These are phyloP conservation scores for Colletotrichum kahawae DNA, from an alignment of 2,329 filamentous ascomycete genomes.

Conservation along the genomic window DNA sequence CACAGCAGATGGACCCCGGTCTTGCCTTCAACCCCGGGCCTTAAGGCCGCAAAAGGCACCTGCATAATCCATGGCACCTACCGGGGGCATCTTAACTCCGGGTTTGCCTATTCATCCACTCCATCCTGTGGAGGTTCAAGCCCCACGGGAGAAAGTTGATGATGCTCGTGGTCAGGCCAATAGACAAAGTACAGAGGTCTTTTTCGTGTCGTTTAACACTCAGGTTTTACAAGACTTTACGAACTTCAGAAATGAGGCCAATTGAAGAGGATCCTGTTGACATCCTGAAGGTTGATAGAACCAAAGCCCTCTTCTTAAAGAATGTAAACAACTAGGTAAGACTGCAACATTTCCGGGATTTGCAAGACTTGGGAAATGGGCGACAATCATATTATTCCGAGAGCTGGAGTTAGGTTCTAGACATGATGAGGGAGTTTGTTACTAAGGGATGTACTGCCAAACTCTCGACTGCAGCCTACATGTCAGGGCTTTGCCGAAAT, in stretches of 20 bases:
- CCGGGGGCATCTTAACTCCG: not conserved
- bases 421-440: not conserved
- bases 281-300: accelerated
- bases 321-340: not conserved
- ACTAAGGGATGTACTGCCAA: not conserved
- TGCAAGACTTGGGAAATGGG: no score
- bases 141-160: not conserved
- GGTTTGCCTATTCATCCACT: not conserved
- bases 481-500: not conserved
- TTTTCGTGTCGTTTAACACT: not conserved
- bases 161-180: not conserved
- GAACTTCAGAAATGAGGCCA: not conserved
- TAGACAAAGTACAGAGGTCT: not conserved
- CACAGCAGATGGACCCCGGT: not conserved
- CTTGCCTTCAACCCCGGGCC: not conserved
- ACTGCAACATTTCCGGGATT: not conserved
- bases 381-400: no score
- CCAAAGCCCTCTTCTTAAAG: not conserved
- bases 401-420: not conserved
- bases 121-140: not conserved
- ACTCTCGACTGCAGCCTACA: not conserved
- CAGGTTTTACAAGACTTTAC: not conserved
- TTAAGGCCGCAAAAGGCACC: not conserved
- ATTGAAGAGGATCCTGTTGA: not conserved
- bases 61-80: not conserved